phyloP scores from a whole-genome alignment of 2,329 filamentous ascomycete species.

The Phialophora macrospora region DNA sequence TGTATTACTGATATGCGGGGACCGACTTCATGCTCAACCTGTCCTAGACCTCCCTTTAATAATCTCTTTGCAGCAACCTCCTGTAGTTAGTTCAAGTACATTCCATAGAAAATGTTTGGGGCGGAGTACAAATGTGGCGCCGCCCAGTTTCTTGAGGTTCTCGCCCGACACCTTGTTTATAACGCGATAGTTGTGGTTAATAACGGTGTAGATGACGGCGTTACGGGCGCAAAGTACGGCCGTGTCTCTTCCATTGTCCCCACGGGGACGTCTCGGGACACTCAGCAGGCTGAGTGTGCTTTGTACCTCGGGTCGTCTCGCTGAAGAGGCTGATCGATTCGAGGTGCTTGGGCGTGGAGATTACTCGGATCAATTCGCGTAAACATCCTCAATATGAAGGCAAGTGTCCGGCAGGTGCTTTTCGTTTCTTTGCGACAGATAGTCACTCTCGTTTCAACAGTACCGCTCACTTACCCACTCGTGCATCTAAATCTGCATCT shows the following conservation, averaged over 20 bases:
- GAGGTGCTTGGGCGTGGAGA: not conserved
- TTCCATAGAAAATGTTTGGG: not conserved
- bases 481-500: not conserved
- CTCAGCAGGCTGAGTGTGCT: not conserved
- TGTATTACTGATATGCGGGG: slow-evolving; percentile 18
- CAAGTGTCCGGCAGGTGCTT: not conserved
- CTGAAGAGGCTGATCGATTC: not conserved
- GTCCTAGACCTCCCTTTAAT: not conserved
- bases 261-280: not conserved
- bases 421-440: not conserved
- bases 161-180: not conserved
- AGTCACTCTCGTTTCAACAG: not conserved
- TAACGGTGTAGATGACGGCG: not conserved
- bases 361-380: not conserved
- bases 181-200: not conserved
- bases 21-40: slow-evolving; percentile 2
- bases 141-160: not conserved
- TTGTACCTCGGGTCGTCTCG: slow-evolving; percentile 4
- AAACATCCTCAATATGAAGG: not conserved
- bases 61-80: not conserved
- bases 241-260: not conserved
- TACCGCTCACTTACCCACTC: not conserved
- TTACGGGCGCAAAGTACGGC: slow-evolving; percentile 3
- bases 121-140: not conserved
- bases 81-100: not conserved